A percentile compares a stretch with the other conserved stretches of the same genome.
Conservation (phyloP, 78 protist species). For the Polysphondylium violaceum region DNA sequence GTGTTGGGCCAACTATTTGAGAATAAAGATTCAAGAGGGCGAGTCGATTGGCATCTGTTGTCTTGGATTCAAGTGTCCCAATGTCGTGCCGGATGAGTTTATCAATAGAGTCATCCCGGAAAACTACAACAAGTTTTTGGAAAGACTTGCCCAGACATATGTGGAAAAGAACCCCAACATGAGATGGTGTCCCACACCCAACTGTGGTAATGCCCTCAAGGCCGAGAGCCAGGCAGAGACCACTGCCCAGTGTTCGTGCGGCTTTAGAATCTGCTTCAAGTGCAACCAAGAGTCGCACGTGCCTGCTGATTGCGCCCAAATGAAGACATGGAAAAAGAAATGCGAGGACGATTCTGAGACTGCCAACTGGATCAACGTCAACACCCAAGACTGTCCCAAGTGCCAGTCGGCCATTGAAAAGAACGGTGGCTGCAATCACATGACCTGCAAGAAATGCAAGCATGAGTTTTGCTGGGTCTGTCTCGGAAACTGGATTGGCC, state of each 20-base stretch:
- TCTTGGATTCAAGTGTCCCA: conserved; percentile 26
- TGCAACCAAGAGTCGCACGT: conserved; percentile 80
- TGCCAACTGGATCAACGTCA: conserved; percentile 69
- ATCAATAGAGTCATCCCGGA: conserved; percentile 26
- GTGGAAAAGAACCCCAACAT: conserved; percentile 73
- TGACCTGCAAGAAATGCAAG: conserved; percentile 35
- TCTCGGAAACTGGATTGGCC: conserved; percentile 58
- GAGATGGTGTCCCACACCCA: conserved; percentile 73
- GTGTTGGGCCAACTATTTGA: conserved; percentile 56
- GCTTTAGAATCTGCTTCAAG: conserved; percentile 76
- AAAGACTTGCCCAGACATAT: conserved; percentile 62
- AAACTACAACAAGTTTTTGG: conserved; percentile 34
- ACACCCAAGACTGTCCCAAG: conserved; percentile 83
- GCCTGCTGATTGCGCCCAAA: conserved; percentile 72
- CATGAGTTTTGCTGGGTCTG: conserved; percentile 77
- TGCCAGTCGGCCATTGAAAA: conserved; percentile 81
- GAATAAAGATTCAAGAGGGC: conserved; percentile 51
- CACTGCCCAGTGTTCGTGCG: conserved; percentile 68
- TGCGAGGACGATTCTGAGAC: conserved; percentile 81
- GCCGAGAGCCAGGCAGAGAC: conserved; percentile 71
- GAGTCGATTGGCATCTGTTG: conserved; percentile 55
- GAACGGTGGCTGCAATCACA: conserved; percentile 48
- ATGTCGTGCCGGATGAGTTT: conserved; percentile 32
- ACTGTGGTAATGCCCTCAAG: conserved; percentile 57
- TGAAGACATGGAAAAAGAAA: conserved; percentile 74